These are phyloP conservation scores for Aplosporella prunicola DNA, from an alignment of 2,329 filamentous ascomycete genomes.

Conservation along the genomic window DNA sequence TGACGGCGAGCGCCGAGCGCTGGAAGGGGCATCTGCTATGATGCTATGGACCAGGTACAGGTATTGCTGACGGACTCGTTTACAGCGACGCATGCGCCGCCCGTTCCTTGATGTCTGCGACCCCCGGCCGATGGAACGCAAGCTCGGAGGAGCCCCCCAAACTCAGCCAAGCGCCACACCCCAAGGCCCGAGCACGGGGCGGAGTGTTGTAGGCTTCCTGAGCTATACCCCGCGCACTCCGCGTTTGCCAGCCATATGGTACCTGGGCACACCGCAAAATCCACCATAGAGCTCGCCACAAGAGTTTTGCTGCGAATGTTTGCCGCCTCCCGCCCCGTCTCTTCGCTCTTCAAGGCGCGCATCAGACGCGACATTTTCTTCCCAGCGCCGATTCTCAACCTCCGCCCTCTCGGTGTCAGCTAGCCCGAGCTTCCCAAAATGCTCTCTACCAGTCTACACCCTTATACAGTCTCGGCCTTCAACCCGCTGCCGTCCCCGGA, in stretches of 20 bases:
- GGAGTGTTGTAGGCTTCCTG: slow-evolving; percentile 13
- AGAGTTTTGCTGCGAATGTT: slow-evolving; percentile 5
- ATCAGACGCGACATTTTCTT: slow-evolving; percentile 8
- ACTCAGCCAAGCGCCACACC: slow-evolving; percentile 11
- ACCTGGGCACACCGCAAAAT: slow-evolving; percentile 24
- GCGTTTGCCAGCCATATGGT: slow-evolving; percentile 27
- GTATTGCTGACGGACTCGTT: no score
- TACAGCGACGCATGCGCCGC: slow-evolving; percentile 11
- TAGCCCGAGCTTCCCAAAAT: slow-evolving; percentile 17
- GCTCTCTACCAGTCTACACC: slow-evolving; percentile 31
- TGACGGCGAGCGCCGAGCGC: slow-evolving; percentile 7
- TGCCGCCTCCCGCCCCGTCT: slow-evolving; percentile 3
- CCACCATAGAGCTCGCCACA: slow-evolving; percentile 6
- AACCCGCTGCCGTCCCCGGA: slow-evolving; percentile 42
- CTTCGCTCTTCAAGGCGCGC: slow-evolving; percentile 1
- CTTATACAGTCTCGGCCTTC: slow-evolving; percentile 24
- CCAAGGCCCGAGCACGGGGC: slow-evolving; percentile 10
- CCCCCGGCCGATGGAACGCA: slow-evolving; percentile 10
- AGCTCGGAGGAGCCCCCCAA: slow-evolving; percentile 9
- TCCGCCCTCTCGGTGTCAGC: slow-evolving; percentile 4
- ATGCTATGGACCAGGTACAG: no score
- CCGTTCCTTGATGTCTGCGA: slow-evolving; percentile 10
- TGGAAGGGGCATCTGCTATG: no score
- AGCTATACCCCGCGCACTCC: slow-evolving; percentile 26
- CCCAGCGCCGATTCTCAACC: slow-evolving; percentile 1